Conservation (phyloP, 768 basidiomycete genomes). For the Zangia roseola region DNA sequence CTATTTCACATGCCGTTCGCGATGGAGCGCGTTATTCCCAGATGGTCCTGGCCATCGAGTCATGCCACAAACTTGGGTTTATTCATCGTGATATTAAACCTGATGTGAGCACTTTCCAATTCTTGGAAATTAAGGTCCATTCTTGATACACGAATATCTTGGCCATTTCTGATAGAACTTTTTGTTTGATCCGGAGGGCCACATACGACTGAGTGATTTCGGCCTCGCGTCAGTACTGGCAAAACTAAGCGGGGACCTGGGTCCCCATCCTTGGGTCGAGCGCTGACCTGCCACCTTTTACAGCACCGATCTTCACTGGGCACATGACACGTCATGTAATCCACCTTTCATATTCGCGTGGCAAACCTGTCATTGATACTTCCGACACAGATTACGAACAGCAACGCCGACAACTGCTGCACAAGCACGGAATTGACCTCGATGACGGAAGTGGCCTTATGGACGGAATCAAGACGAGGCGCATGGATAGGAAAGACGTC, state of each 20-base stretch:
- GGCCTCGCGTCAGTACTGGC: slow-evolving; percentile 79
- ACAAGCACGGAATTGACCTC: slow-evolving; percentile 93
- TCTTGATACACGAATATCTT: slow-evolving; percentile 23
- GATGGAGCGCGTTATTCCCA: slow-evolving; percentile 37
- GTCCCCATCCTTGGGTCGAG: slow-evolving; percentile 9
- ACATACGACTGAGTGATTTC: slow-evolving; percentile 94
- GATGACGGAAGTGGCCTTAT: slow-evolving; percentile 68
- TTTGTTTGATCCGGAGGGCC: slow-evolving; percentile 89
- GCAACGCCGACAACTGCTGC: slow-evolving; percentile 82
- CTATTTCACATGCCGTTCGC: slow-evolving; percentile 18
- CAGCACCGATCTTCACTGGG: slow-evolving; percentile 94
- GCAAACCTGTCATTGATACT: slow-evolving; percentile 14
- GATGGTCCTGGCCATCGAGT: slow-evolving; percentile 94
- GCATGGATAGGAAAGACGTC: slow-evolving; percentile 77
- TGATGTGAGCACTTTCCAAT: slow-evolving; percentile 54
- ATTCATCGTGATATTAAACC: slow-evolving; percentile 99
- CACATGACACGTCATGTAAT: slow-evolving; percentile 89
- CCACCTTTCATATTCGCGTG: slow-evolving; percentile 5
- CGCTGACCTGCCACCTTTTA: slow-evolving; percentile 22
- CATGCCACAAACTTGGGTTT: slow-evolving; percentile 92
- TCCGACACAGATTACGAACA: slow-evolving; percentile 79
- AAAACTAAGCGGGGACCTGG: slow-evolving; percentile 24
- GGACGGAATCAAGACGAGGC: slow-evolving; percentile 72
- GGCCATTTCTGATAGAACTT: slow-evolving; percentile 67
- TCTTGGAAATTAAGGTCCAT: slow-evolving; percentile 29